Evolutionary conservation across 2,329 filamentous ascomycete genomes (phyloP), one percentile per base, ranked within the genome.

Genomic region (Cercospora janseana): DNA sequence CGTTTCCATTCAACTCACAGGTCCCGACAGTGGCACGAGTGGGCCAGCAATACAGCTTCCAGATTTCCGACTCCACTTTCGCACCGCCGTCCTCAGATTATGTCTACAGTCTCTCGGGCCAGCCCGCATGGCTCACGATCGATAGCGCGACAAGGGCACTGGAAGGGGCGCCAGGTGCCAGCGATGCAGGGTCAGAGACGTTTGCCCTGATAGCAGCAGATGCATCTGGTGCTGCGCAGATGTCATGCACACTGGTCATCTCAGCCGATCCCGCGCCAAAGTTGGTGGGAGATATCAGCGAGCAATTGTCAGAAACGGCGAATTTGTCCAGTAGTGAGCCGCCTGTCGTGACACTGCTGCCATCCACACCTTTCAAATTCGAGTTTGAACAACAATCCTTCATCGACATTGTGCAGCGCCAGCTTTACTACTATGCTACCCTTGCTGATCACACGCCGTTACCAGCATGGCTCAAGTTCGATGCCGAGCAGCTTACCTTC

Each of bases 381-480:
- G 70, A 80, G 6, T 74, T 76, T 42, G 60, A 67, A 8, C 59
- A 54, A 9, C 62, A 69, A 13, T 88, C 85, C 0, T 95, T 95
- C 66, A 72, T 78, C 32, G 69, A 72, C 0, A 71, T 75, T 3
- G 56, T 64, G 10, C 59, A 60, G 35, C 69, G 70, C 12, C 75
- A 83, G 43, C 81, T 82, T 18, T 72, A 72, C 51, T 95, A 90
- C 67, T 92, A 93, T 64, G 87, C 88, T 6, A 82, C 86, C 3
- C 86, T 87, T 3, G 76, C 75, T 4, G 80, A 92, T 62, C 87
- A 87, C 62, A 87, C 86, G n/a, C 89, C 90, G 27, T 72, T 95
- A 27, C 90, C 90, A 15, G 84, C 88, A 0, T 95, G 90, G 90
- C 73, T 95, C 35, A 72, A 72, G n/a, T 95, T 95, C 62, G 79